phyloP scores from a whole-genome alignment of 495 filamentous ascomycete genomes.

The Zalerion maritima region DNA sequence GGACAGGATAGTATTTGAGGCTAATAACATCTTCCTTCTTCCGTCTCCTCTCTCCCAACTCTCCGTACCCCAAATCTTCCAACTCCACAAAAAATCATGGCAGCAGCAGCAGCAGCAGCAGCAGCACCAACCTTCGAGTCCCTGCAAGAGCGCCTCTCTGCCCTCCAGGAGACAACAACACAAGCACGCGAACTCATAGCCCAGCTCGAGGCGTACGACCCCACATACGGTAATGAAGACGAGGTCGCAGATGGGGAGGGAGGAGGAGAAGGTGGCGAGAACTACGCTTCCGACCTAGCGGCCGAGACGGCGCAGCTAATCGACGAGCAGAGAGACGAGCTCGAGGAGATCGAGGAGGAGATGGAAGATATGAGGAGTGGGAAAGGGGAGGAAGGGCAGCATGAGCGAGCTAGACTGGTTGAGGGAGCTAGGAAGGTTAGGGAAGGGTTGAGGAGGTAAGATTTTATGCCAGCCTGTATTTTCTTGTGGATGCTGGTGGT shows the following conservation, averaged over 20 bases:
- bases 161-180: slow-evolving; percentile 52
- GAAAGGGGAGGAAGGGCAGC: slow-evolving; percentile 29
- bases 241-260: slow-evolving; percentile 37
- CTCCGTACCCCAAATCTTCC: no score
- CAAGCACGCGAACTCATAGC: slow-evolving; percentile 60
- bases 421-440: slow-evolving; percentile 47
- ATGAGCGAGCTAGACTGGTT: slow-evolving; percentile 43
- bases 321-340: slow-evolving; percentile 72
- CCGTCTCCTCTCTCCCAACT: no score
- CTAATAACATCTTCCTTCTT: slow-evolving; percentile 1
- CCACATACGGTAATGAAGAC: slow-evolving; percentile 42
- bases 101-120: neutral
- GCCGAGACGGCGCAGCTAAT: slow-evolving; percentile 69
- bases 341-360: slow-evolving; percentile 69
- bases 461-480: slow-evolving; percentile 5
- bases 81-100: no score
- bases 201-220: slow-evolving; percentile 54
- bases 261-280: no score
- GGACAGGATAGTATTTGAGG: no score
- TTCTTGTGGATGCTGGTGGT: no score
- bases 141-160: slow-evolving; percentile 50
- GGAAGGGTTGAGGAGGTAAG: slow-evolving; percentile 55
- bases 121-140: slow-evolving; percentile 28
- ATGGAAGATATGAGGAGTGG: slow-evolving; percentile 47
- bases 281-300: slow-evolving; percentile 62